These are phyloP conservation scores for Phytophthora ohioensis DNA, from an alignment of 352 stramenopile species.

Conservation along the genomic window DNA sequence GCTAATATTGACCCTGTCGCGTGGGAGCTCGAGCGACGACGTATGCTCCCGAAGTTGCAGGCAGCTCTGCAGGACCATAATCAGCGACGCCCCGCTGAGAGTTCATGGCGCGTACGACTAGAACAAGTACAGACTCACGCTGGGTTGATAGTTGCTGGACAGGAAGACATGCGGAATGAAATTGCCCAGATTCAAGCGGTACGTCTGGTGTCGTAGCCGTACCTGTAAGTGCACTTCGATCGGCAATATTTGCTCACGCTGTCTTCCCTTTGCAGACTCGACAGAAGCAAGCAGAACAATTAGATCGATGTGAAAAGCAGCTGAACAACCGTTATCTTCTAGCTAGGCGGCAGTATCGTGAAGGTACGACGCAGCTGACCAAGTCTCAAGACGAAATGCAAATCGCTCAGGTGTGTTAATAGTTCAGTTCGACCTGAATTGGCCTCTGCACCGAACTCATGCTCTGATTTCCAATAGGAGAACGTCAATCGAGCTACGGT, in stretches of 20 bases:
- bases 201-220: constrained; percentile 3
- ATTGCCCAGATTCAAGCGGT: constrained; percentile 42
- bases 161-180: constrained; percentile 21
- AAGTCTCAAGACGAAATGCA: constrained; percentile 20
- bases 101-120: constrained; percentile 41
- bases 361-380: constrained; percentile 27
- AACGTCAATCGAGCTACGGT: constrained; percentile 35
- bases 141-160: constrained; percentile 21
- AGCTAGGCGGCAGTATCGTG: constrained; percentile 41
- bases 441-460: background rate
- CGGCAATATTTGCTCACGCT: background rate
- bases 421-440: background rate
- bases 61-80: constrained; percentile 34
- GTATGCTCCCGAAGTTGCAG: constrained; percentile 50
- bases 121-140: constrained; percentile 41
- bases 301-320: constrained; percentile 46
- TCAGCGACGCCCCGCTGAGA: constrained; percentile 23
- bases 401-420: constrained; percentile 31
- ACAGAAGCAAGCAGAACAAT: constrained; percentile 31
- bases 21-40: constrained; percentile 50
- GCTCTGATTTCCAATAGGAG: constrained; percentile 11
- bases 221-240: background rate
- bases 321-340: constrained; percentile 45
- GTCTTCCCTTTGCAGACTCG: constrained; percentile 15
- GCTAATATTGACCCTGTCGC: constrained; percentile 46